Base-by-base conservation (phyloP, 1,139 yeast genomes). In the Saccharomycopsis crataegensis region DNA sequence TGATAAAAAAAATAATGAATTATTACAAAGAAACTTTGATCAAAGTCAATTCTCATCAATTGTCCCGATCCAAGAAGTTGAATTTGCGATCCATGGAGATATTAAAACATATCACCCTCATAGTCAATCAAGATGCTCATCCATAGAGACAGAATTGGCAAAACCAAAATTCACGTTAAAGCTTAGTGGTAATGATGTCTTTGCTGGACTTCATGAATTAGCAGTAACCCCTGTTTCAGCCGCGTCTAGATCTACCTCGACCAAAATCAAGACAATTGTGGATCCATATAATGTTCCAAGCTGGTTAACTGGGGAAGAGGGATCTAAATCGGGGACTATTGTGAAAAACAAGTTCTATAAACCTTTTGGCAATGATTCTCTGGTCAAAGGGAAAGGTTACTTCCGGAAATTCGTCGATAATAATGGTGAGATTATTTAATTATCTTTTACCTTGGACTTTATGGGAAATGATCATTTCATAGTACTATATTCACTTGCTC, bases 271-370 rank as follows among this genome's bases (percentile, higher is more conserved):
- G 14, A 80, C 78, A 48, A 62, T 75, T 0, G 64, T 83, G 2
- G 77, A 86, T 61, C 78, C 86, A 0, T 68, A 71, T 14, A 70
- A 63, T 0, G 67, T 86, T 34, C 96, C 96, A 0, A 75, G 79
- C 17, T 88, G 91, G 91, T 65, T 88, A 45, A 83, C 95, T 1
- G 96, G 96, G 1, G 93, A 86, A 64, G 84, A 82, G 5, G 50
- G 50, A 28, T 7, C 16, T 9, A 36, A 46, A 6, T 38, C 43
- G 3, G 50, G 50, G 12, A 9, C 38, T 12, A 47, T 47, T 38
- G 5, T 47, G 6, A 40, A 47, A 8, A 40, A 28, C 9, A 37
- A 22, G 11, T 47, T 47, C 14, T 46, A 46, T 16, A 32, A 45
- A 16, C 8, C 8, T 12, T 43, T 28, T 22, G 28, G 12, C n/a